These are phyloP conservation scores for Aureobasidium musti DNA, from an alignment of 2,329 filamentous ascomycete genomes.

Conservation along the genomic window DNA sequence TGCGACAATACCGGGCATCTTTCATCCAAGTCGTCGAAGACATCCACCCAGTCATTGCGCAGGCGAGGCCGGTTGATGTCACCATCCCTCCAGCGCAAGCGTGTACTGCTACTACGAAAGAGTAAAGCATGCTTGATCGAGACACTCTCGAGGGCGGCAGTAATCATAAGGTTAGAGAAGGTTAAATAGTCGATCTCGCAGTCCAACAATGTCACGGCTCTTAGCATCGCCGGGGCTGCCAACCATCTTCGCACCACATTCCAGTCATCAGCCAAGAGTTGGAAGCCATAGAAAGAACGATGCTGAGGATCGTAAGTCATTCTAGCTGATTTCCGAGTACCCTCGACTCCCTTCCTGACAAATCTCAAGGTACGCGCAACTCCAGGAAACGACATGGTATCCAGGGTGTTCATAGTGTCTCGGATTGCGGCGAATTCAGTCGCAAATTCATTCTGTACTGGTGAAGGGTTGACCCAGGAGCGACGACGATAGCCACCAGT, in stretches of 20 bases:
- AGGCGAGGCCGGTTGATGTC: too few species aligned
- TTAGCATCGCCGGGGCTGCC: neutral
- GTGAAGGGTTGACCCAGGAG: too few species aligned
- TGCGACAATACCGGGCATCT: too few species aligned
- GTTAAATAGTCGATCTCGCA: neutral
- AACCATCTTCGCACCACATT: neutral
- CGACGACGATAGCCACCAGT: neutral
- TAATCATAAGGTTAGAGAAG: neutral
- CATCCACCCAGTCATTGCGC: neutral
- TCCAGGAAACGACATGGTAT: neutral
- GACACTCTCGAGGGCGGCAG: neutral
- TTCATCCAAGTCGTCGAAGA: too few species aligned
- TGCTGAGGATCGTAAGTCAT: neutral
- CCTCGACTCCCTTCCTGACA: neutral
- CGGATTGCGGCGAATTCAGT: neutral
- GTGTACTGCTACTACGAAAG: too few species aligned
- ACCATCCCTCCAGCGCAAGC: too few species aligned
- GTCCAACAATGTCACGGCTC: neutral
- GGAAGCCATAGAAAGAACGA: neutral
- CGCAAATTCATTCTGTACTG: neutral
- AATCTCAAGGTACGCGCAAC: neutral
- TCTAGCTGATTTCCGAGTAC: neutral
- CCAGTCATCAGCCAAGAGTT: neutral
- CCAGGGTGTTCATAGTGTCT: neutral
- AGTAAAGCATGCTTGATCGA: neutral